Evolutionary conservation across 2,329 filamentous ascomycete species (phyloP).

Genomic region (Fusarium staphyleae): DNA sequence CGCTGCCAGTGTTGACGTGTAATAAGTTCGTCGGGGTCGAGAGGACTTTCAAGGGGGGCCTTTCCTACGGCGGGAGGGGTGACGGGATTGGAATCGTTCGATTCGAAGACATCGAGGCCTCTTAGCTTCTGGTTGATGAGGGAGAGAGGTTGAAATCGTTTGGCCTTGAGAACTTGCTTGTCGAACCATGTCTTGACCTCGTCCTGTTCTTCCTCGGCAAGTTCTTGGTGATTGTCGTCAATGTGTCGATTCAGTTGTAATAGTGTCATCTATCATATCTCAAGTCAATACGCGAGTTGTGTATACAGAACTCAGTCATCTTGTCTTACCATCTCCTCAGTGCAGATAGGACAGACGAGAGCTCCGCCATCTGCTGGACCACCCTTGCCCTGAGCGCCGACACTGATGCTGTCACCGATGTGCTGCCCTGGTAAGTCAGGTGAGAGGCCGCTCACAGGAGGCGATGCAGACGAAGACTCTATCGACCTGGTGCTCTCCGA

Average conservation of each 20-base stretch:
- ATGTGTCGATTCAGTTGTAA: constrained; percentile 87
- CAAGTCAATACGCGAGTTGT: neutral
- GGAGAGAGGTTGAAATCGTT: constrained; percentile 89
- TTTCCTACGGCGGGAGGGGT: constrained; percentile 47
- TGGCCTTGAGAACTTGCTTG: constrained; percentile 91
- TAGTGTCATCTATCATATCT: constrained; percentile 74
- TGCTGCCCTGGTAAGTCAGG: constrained; percentile 75
- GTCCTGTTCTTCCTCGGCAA: constrained; percentile 87
- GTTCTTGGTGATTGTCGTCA: constrained; percentile 88
- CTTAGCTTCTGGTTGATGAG: constrained; percentile 93
- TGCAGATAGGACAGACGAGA: constrained; percentile 96
- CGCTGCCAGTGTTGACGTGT: constrained; percentile 90
- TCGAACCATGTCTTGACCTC: constrained; percentile 98
- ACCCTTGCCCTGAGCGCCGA: constrained; percentile 63
- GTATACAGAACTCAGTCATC: neutral
- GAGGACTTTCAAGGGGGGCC: constrained; percentile 50
- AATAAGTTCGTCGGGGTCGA: constrained; percentile 90
- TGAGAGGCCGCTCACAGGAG: constrained; percentile 64
- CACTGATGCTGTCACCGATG: constrained; percentile 79
- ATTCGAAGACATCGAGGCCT: constrained; percentile 91
- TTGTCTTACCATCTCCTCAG: constrained; percentile 86
- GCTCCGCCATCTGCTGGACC: constrained; percentile 59
- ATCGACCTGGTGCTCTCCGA: constrained; percentile 79
- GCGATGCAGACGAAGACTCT: constrained; percentile 74
- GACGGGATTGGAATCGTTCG: constrained; percentile 71